Conservation (phyloP, 257 asterid genomes). For the Ilex aquifolium region DNA sequence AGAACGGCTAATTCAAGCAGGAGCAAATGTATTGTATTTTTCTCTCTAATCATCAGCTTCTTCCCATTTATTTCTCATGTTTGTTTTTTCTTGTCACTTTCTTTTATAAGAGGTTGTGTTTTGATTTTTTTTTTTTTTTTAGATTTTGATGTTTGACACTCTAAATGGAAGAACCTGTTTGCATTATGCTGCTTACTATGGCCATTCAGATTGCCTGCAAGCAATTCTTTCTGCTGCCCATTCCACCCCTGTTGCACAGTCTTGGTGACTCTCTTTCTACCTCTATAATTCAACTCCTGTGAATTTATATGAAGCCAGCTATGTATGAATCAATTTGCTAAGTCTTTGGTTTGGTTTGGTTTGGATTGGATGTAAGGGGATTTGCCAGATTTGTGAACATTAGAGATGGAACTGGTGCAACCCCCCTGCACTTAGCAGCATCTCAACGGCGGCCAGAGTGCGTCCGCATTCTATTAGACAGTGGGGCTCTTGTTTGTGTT, state of each 20-base stretch:
- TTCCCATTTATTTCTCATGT: background rate
- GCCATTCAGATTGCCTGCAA: background rate
- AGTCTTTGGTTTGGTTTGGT: conserved; percentile 4
- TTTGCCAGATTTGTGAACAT: conserved; percentile 69
- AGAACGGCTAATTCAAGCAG: conserved; percentile 64
- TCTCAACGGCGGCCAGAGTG: conserved; percentile 59
- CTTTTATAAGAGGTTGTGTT: background rate
- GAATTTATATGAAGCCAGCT: too few relatives aligned
- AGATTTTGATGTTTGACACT: conserved; percentile 53
- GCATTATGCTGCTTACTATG: conserved; percentile 1
- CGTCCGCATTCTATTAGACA: conserved; percentile 48
- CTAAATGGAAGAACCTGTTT: conserved; percentile 1
- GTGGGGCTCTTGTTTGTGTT: conserved; percentile 75
- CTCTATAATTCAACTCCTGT: background rate
- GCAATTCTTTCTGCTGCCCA: conserved; percentile 22
- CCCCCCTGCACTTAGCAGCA: conserved; percentile 90
- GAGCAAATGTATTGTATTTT: conserved; percentile 77
- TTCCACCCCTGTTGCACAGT: conserved; percentile 54
- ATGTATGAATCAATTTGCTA: conserved; percentile 1
- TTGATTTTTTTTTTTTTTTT: conserved; percentile 15
- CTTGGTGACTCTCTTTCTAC: conserved; percentile 44
- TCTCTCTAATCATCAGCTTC: background rate
- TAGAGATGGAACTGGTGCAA: conserved; percentile 72
- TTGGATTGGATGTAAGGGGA: conserved; percentile 52
- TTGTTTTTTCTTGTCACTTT: background rate